phyloP scores from a whole-genome alignment of 129 eudicot genomes.

The Flaveria linearis region DNA sequence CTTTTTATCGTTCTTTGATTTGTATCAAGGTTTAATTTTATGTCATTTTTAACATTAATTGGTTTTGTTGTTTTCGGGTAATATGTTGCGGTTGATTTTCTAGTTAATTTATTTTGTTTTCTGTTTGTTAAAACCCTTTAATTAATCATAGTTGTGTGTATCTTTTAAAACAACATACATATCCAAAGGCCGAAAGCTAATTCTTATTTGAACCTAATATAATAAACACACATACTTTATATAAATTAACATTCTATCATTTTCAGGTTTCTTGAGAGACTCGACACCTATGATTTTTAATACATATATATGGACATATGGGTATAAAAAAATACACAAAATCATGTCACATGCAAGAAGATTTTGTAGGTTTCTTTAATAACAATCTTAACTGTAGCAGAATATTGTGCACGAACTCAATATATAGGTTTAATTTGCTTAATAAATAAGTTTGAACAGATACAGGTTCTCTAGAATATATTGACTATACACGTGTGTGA shows the following conservation, averaged over 20 bases:
- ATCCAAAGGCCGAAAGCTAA: background rate
- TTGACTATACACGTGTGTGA: conserved; percentile 38
- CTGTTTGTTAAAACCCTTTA: too few relatives aligned
- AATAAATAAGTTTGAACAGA: background rate
- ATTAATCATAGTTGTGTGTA: too few relatives aligned
- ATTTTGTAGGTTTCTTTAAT: conserved; percentile 12
- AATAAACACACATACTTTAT: too few relatives aligned
- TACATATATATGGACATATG: background rate
- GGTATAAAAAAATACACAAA: background rate
- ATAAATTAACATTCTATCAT: background rate
- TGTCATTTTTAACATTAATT: too few relatives aligned
- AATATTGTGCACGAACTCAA: conserved; percentile 8
- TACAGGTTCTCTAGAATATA: conserved; percentile 20
- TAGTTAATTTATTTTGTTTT: too few relatives aligned
- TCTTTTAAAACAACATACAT: background rate
- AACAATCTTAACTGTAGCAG: conserved; percentile 18
- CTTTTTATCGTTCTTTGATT: too few relatives aligned
- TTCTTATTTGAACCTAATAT: too few relatives aligned
- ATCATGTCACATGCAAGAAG: conserved; percentile 33
- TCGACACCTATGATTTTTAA: background rate
- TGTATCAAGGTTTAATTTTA: too few relatives aligned
- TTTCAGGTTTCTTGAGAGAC: background rate
- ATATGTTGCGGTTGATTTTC: too few relatives aligned
- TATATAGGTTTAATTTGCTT: background rate
- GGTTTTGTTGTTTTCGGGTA: too few relatives aligned